A percentile compares a stretch with the other conserved stretches of the same genome.
Evolutionary conservation across 2,329 filamentous ascomycete genomes (phyloP).

Genomic region (Colletotrichum viniferum): DNA sequence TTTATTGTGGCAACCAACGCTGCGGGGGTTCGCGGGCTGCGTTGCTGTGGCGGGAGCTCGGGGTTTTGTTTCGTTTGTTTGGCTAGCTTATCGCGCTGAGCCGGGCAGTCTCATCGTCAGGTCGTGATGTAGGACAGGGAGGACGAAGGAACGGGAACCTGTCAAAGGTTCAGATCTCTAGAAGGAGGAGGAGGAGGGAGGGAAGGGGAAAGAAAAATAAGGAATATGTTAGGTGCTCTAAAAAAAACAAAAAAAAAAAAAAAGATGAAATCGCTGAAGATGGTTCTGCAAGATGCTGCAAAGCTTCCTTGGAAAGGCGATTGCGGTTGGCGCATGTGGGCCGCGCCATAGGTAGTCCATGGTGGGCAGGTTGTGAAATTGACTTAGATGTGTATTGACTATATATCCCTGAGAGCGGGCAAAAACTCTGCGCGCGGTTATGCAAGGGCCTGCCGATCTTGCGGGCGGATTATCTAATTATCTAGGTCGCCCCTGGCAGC

Average conservation of each 20-base stretch:
- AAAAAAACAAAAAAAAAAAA: not conserved
- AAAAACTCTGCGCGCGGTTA: no score
- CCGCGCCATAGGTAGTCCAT: not conserved
- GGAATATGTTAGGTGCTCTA: not conserved
- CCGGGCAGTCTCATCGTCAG: not conserved
- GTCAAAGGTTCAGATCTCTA: not conserved
- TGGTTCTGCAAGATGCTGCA: constrained; percentile 6
- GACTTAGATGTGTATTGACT: no score
- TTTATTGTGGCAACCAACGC: not conserved
- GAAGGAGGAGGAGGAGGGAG: not conserved
- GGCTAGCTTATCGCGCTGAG: not conserved
- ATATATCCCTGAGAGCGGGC: no score
- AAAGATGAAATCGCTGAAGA: constrained; percentile 5
- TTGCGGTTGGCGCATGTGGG: not conserved
- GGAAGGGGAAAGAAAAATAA: not conserved
- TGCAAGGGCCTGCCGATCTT: no score
- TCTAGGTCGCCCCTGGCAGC: no score
- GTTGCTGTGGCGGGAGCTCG: not conserved
- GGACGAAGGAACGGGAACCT: not conserved
- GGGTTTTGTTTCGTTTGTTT: not conserved
- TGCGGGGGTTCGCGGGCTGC: not conserved
- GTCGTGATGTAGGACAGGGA: not conserved
- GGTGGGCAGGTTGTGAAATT: no score
- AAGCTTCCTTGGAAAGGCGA: not conserved
- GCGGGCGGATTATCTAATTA: no score